These are phyloP conservation scores for Candida hispaniensis DNA, from an alignment of 805 yeast genomes.

Conservation along the genomic window DNA sequence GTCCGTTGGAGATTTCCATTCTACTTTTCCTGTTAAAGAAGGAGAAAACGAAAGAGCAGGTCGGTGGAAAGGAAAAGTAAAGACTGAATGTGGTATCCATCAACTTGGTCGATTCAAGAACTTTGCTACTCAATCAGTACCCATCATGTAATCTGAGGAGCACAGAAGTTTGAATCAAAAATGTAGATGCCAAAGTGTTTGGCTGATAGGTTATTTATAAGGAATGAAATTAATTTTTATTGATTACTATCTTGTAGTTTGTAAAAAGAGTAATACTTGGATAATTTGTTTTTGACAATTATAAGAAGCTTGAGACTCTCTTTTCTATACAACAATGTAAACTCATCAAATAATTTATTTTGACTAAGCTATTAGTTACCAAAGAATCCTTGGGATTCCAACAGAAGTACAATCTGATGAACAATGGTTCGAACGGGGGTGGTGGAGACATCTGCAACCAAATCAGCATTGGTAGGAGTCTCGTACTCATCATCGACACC, in stretches of 20 bases:
- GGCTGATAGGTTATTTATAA: no score
- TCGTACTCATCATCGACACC: conserved; percentile 40
- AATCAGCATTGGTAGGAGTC: conserved; percentile 43
- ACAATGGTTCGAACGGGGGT: conserved; percentile 59
- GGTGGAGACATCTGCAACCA: conserved; percentile 44
- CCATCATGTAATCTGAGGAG: no score
- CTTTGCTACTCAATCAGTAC: conserved; percentile 26
- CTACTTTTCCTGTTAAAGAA: conserved; percentile 77
- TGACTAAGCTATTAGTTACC: conserved; percentile 33
- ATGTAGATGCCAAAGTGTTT: no score
- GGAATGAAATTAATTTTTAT: no score
- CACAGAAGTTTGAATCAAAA: no score
- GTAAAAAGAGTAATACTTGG: no score
- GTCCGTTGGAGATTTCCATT: conserved; percentile 92
- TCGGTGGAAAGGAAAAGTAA: conserved; percentile 85
- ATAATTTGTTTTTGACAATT: no score
- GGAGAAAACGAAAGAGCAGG: conserved; percentile 97
- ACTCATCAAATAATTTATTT: no score
- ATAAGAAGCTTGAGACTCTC: no score
- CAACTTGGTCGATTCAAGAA: conserved; percentile 65
- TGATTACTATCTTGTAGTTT: no score
- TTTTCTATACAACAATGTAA: no score
- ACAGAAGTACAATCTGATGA: conserved; percentile 56
- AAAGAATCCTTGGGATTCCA: conserved; percentile 79
- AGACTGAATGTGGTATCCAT: conserved; percentile 95